Evolutionary conservation across 352 stramenopile species (phyloP), one percentile per base, ranked within the genome.

Genomic region (Globisporangium paroecandrum): DNA sequence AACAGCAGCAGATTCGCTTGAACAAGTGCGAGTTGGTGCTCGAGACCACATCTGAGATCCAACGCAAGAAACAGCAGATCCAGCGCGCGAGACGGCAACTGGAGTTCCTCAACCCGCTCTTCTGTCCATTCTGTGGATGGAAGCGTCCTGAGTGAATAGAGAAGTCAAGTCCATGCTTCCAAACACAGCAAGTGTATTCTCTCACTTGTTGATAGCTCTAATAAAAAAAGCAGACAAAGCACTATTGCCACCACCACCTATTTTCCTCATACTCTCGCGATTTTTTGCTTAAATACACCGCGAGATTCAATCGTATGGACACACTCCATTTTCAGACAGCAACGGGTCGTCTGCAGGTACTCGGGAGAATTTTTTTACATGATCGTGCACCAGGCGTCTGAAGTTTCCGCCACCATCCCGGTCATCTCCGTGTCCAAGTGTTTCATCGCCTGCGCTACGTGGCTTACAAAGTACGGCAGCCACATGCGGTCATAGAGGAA

Each of bases 401-500:
- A 68, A 1, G 62, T 69, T 20, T 73, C 70, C 2, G 77, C 64
- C 32, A 75, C 18, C 69, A 75, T 70, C 10, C 76, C 76, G 15
- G 65, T 69, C 61, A 77, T 64, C 41, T 77, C 76, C 5, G 81
- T 77, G 54, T 82, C 85, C 5, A 94, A 51, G 38, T 85, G 75
- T 61, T 89, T 92, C 85, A 94, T 94, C 25, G 79, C 81, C 13
- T 77, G 82, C 18, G 82, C 81, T 6, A 94, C 79, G 65, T 94
- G 77, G 51, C 74, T 75, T 22, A 81, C 72, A 65, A 88, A 94
- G 68, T 90, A 88, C 1, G 85, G 83, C 51, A 89, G 71, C 85
- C 85, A 94, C 41, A 91, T 80, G 32, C 87, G 85, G 46, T 90
- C 83, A 66, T 94, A 94, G 49, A 94, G 62, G 73, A 94, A 91